Conservation (phyloP, 2,329 filamentous ascomycete species). For the Daldinia eschscholtzii region DNA sequence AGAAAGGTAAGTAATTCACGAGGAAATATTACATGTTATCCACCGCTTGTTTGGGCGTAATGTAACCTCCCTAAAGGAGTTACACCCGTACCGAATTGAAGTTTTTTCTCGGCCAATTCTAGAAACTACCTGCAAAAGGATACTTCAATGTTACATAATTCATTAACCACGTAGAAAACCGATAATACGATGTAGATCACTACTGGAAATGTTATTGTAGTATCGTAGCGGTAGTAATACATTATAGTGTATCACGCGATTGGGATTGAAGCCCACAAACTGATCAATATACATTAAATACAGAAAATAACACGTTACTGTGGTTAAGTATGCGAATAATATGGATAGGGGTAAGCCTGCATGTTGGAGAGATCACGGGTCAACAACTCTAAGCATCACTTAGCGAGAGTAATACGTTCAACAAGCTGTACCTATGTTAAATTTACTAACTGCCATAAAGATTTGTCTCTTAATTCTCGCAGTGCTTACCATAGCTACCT, state of each 20-base stretch:
- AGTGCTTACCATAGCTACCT: not conserved
- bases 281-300: not conserved
- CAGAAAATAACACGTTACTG: not conserved
- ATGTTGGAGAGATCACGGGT: not conserved
- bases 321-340: not conserved
- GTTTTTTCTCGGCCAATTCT: conserved; percentile 20
- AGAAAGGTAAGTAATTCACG: not conserved
- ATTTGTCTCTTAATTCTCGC: not conserved
- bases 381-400: not conserved
- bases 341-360: not conserved
- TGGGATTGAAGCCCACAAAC: not conserved
- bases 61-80: conserved; percentile 10
- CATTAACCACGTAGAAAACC: not conserved
- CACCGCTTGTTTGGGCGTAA: conserved; percentile 3
- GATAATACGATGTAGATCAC: not conserved
- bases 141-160: conserved; percentile 9
- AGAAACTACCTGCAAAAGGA: conserved; percentile 5
- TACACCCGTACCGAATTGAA: conserved; percentile 6
- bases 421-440: not conserved
- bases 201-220: not conserved
- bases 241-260: not conserved
- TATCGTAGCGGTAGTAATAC: not conserved
- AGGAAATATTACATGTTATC: not conserved
- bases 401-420: not conserved
- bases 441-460: not conserved